Conservation (phyloP, 306 rosid genomes). For the Sicyos baderoa region DNA sequence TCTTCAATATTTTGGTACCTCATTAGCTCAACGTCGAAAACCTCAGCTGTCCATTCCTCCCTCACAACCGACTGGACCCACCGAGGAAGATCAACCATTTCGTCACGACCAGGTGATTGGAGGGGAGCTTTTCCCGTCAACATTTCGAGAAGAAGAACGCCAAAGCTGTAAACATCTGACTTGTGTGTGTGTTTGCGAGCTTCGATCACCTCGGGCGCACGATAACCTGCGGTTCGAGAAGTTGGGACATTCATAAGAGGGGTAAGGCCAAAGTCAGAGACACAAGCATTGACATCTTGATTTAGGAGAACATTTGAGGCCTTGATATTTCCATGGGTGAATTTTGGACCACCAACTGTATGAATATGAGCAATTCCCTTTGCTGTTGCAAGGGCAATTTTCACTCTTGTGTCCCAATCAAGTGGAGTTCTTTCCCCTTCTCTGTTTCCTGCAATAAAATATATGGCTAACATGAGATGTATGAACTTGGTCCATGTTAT, state of each 20-base stretch:
- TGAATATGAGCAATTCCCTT: conserved; percentile 80
- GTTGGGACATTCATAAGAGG: conserved; percentile 78
- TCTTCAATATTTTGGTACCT: conserved; percentile 84
- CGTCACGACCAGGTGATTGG: conserved; percentile 79
- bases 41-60: conserved; percentile 99
- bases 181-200: conserved; percentile 81
- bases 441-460: conserved; percentile 51
- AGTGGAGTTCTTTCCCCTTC: conserved; percentile 57
- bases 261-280: conserved; percentile 80
- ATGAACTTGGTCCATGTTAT: too few relatives aligned
- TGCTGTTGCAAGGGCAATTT: conserved; percentile 67
- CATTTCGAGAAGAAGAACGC: conserved; percentile 85
- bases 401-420: conserved; percentile 75
- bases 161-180: conserved; percentile 89
- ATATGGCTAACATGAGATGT: not conserved
- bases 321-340: conserved; percentile 79
- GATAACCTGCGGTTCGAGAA: conserved; percentile 82
- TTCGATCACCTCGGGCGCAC: conserved; percentile 89
- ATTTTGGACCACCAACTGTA: conserved; percentile 71
- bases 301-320: conserved; percentile 78
- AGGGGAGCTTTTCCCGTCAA: conserved; percentile 90
- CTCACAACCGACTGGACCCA: conserved; percentile 97
- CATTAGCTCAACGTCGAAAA: conserved; percentile 87
- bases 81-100: conserved; percentile 92
- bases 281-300: conserved; percentile 64